phyloP scores from a whole-genome alignment of 495 filamentous ascomycete species.

The Daldinia caldariorum region DNA sequence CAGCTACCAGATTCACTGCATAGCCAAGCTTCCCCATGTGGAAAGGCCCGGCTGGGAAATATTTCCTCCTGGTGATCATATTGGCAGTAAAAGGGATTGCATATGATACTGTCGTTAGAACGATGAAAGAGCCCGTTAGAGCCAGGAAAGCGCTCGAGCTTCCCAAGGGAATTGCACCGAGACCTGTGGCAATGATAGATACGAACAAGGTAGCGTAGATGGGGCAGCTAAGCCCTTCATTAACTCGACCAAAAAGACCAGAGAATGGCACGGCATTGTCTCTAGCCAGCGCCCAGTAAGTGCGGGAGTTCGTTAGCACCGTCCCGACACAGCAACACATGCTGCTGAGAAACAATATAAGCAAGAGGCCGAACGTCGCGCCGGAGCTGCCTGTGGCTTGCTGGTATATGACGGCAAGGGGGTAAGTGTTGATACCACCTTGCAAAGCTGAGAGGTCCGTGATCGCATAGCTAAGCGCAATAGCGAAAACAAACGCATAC shows the following conservation, averaged over 20 bases:
- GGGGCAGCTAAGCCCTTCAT: slow-evolving; percentile 67
- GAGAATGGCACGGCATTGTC: slow-evolving; percentile 72
- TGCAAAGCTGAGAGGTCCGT: slow-evolving; percentile 70
- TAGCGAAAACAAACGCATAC: slow-evolving; percentile 77
- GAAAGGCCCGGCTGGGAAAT: slow-evolving; percentile 75
- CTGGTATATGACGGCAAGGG: slow-evolving; percentile 78
- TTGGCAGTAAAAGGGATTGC: slow-evolving; percentile 80
- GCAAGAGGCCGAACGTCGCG: slow-evolving; percentile 71
- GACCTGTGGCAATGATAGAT: slow-evolving; percentile 66
- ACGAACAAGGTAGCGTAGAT: slow-evolving; percentile 74
- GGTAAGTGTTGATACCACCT: slow-evolving; percentile 67
- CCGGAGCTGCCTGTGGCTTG: slow-evolving; percentile 74
- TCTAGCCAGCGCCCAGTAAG: slow-evolving; percentile 83
- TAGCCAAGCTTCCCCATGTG: slow-evolving; percentile 71
- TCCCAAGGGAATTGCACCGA: slow-evolving; percentile 81
- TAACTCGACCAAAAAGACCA: slow-evolving; percentile 58
- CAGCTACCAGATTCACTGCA: slow-evolving; percentile 65
- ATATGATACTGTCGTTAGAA: slow-evolving; percentile 78
- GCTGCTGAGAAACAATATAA: slow-evolving; percentile 73
- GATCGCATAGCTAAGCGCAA: slow-evolving; percentile 78
- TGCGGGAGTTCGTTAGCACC: slow-evolving; percentile 80
- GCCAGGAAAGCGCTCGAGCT: slow-evolving; percentile 78
- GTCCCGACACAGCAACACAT: slow-evolving; percentile 71
- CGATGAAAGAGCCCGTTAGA: slow-evolving; percentile 78
- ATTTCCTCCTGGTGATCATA: slow-evolving; percentile 68